Base-by-base conservation (phyloP, 805 yeast genomes). In the Lipomyces anomalus region DNA sequence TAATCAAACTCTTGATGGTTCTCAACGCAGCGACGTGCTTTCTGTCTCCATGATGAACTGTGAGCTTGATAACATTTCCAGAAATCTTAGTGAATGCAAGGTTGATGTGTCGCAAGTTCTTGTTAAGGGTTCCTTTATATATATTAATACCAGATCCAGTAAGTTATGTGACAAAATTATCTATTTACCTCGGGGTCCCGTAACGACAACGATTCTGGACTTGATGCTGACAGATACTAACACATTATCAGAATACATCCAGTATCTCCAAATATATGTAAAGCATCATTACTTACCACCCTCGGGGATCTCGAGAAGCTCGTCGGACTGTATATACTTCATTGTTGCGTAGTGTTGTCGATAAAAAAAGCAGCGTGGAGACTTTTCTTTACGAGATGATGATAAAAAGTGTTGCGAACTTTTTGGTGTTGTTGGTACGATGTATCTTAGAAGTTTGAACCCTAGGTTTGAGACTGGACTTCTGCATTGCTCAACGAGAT, bases 151-250 rank as follows among this genome's bases (percentile, higher is more conserved):
- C n/a, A n/a, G n/a, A n/a, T n/a, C n/a, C n/a, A n/a, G n/a, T n/a
- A n/a, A n/a, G n/a, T n/a, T n/a, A n/a, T n/a, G n/a, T n/a, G n/a
- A n/a, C n/a, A n/a, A n/a, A n/a, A n/a, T n/a, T n/a, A n/a, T n/a
- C n/a, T n/a, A n/a, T n/a, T n/a, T n/a, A 75, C 98, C 98, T 79
- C 97, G 89, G 76, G 98, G 98, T 63, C 98, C 98, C 65, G 83
- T 78, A 61, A 92, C 97, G 64, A 80, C 81, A 70, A 92, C 73
- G 67, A 67, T 63, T 78, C 98, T 86, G 72, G 97, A 79, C 73
- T 87, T 84, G 81, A 92, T 90, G 69, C 74, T 72, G 62, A 92
- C 84, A 64, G 82, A 76, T 58, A 92, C 98, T 21, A 6, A 11
- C 6, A 33, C 9, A 34, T n/a, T 35, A 6, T 37, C 9, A 5